These are phyloP conservation scores for Fusarium burgessii DNA, from an alignment of 2,329 filamentous ascomycete genomes.

Conservation along the genomic window DNA sequence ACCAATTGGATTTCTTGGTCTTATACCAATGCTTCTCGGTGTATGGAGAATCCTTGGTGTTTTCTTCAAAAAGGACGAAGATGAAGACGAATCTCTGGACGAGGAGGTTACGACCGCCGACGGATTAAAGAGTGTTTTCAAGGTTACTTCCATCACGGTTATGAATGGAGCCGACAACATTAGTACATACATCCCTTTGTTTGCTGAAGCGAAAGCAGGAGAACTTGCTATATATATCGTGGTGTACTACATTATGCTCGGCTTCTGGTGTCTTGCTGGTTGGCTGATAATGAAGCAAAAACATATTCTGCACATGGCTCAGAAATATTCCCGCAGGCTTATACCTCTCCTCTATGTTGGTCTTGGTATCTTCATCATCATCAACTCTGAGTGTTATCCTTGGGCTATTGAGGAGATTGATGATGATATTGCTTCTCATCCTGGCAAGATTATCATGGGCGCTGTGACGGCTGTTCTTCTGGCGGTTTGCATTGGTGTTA, in stretches of 20 bases:
- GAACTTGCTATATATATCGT: conserved; percentile 5
- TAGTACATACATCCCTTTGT: conserved; percentile 2
- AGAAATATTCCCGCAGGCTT: background rate
- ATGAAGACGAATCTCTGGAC: background rate
- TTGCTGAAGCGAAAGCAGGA: background rate
- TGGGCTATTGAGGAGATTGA: conserved; percentile 11
- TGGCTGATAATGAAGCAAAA: conserved; percentile 2
- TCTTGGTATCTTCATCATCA: background rate
- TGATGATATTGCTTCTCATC: background rate
- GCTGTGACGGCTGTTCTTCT: background rate
- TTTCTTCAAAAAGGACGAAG: background rate
- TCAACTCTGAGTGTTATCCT: conserved; percentile 1
- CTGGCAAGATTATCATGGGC: background rate
- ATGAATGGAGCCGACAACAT: conserved; percentile 10
- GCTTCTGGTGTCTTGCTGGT: background rate
- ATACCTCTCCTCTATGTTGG: background rate
- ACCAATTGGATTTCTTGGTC: conserved; percentile 10
- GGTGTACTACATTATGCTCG: conserved; percentile 6
- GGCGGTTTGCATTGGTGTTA: background rate
- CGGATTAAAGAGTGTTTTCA: conserved; percentile 2
- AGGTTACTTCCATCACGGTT: conserved; percentile 3
- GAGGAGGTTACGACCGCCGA: background rate
- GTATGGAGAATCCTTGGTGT: background rate
- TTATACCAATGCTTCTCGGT: background rate
- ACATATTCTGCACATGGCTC: background rate